Percentiles rank a stretch among this genome's conserved stretches.
Evolutionary conservation across 2,329 filamentous ascomycete species (phyloP).

Genomic region (Trichoderma brevicompactum): DNA sequence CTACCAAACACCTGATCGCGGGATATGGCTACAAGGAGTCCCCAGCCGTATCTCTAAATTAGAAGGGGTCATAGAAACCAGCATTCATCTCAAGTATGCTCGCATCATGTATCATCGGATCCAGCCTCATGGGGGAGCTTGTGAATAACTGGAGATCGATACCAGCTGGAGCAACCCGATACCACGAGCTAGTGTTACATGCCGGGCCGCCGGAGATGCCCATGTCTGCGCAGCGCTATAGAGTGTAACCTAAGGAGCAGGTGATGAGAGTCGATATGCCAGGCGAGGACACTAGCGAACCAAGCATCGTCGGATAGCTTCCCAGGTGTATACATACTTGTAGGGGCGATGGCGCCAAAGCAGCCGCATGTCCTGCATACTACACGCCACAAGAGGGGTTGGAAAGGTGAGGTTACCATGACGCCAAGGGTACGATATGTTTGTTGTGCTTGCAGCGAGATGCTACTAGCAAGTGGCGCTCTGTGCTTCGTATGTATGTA

Average conservation of each 20-base stretch:
- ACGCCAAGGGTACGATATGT: constrained; percentile 8
- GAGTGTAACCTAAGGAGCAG: constrained; percentile 23
- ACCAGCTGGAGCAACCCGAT: not conserved
- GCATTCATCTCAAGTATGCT: not conserved
- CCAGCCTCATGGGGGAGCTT: not conserved
- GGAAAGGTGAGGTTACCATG: constrained; percentile 19
- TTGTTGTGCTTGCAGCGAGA: not conserved
- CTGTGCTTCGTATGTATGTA: no score
- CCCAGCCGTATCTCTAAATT: not conserved
- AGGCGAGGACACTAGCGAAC: not conserved
- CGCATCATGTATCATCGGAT: constrained; percentile 7
- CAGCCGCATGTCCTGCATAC: constrained; percentile 10
- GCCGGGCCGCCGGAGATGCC: constrained; percentile 21
- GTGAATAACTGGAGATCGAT: not conserved
- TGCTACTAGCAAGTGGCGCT: not conserved
- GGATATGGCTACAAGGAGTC: not conserved
- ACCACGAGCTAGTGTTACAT: constrained; percentile 27
- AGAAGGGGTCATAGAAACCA: not conserved
- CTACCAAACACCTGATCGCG: not conserved
- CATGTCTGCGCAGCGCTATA: constrained; percentile 13
- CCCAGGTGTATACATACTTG: no score
- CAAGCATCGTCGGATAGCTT: constrained; percentile 9
- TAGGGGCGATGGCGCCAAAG: not conserved
- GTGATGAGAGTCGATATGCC: constrained; percentile 2
- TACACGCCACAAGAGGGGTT: constrained; percentile 18